Conservation (phyloP, 2,329 filamentous ascomycete genomes). For the Microsporum ferrugineum region DNA sequence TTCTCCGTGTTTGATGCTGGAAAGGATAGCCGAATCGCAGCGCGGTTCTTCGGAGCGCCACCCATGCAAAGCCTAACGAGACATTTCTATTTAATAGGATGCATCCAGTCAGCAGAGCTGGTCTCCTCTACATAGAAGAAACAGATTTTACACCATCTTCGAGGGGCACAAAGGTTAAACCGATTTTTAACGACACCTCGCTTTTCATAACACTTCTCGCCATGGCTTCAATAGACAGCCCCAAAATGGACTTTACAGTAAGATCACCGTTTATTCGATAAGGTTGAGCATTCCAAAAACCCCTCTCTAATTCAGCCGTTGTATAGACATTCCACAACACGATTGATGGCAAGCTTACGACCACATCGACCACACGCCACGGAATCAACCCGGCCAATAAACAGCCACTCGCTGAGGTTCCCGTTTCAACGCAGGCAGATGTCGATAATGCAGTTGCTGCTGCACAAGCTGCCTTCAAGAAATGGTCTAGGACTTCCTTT, state of each 20-base stretch:
- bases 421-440: constrained; percentile 33
- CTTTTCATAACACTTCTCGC: not conserved
- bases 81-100: too few species aligned
- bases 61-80: too few species aligned
- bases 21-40: too few species aligned
- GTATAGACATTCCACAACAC: constrained; percentile 32
- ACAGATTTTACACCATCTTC: too few species aligned
- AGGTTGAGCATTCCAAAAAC: not conserved
- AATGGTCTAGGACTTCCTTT: constrained; percentile 37
- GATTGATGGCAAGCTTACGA: constrained; percentile 33
- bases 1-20: too few species aligned
- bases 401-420: constrained; percentile 36
- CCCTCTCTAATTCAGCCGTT: not conserved
- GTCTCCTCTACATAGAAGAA: too few species aligned
- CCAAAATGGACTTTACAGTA: not conserved
- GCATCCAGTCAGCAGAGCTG: too few species aligned
- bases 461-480: constrained; percentile 36
- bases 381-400: constrained; percentile 39
- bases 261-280: not conserved
- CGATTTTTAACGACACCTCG: too few species aligned
- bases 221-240: not conserved
- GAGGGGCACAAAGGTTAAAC: too few species aligned
- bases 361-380: constrained; percentile 25
- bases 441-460: constrained; percentile 38
- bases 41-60: too few species aligned